These are phyloP conservation scores for Ceratocystis huliohia DNA, from an alignment of 2,329 filamentous ascomycete species.

Conservation along the genomic window DNA sequence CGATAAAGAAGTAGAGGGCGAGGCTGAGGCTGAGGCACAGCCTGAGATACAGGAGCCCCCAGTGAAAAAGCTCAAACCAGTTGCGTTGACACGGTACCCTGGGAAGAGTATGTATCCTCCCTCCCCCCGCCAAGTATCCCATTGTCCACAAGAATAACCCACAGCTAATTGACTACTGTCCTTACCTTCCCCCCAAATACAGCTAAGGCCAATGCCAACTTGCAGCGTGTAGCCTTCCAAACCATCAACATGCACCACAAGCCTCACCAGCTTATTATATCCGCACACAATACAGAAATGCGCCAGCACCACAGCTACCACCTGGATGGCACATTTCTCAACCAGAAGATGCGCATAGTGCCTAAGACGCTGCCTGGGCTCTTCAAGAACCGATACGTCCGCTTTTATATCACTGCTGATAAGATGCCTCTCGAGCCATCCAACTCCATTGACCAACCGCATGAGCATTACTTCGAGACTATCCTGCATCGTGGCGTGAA, in stretches of 20 bases:
- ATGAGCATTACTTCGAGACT: constrained; percentile 62
- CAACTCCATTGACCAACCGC: constrained; percentile 42
- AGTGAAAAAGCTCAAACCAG: constrained; percentile 14
- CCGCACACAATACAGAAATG: constrained; percentile 18
- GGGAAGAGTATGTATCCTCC: constrained; percentile 17
- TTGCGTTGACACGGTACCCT: constrained; percentile 16
- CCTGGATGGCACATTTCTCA: constrained; percentile 17
- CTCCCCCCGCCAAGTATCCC: background rate
- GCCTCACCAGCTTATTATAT: constrained; percentile 51
- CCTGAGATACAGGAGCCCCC: constrained; percentile 13
- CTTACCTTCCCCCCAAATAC: background rate
- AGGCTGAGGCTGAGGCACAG: background rate
- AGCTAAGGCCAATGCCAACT: constrained; percentile 14
- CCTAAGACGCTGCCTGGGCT: constrained; percentile 14
- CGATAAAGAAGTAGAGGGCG: background rate
- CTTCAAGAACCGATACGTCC: constrained; percentile 19
- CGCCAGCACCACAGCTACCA: constrained; percentile 20
- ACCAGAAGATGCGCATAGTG: constrained; percentile 20
- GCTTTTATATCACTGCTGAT: constrained; percentile 32
- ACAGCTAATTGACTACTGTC: background rate
- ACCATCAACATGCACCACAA: constrained; percentile 61
- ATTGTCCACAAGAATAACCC: background rate
- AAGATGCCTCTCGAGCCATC: constrained; percentile 44
- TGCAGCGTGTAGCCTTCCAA: constrained; percentile 32
- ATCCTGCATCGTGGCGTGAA: constrained; percentile 61